Base-by-base conservation (phyloP, 768 basidiomycete species). In the Lactarius sanguifluus region DNA sequence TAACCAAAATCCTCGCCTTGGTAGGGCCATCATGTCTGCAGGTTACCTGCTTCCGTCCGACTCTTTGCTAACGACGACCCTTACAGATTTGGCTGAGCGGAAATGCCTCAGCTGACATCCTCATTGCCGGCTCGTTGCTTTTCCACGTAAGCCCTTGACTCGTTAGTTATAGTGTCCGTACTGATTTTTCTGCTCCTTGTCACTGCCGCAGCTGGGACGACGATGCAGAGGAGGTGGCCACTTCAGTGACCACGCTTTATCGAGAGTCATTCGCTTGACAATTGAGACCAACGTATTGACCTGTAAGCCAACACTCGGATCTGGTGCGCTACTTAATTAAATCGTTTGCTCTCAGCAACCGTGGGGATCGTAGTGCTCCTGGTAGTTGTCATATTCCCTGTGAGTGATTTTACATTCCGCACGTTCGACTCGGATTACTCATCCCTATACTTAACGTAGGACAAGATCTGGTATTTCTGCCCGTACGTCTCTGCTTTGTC, bases 261-360 rank as follows among this genome's bases (percentile, higher is more conserved):
- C 30, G 8, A 62, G 2, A 34, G 25, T 66, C 28, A 16, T 62
- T 16, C n/a, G 61, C 32, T 58, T 66, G 61, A 66, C 56, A 0
- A 13, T 66, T 25, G 65, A 66, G 57, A 62, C 61, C 10, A 66
- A 66, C 25, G 18, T 65, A 1, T 62, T 72, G 67, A 30, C 70
- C 58, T 41, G 70, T 66, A 30, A 41, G 57, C 12, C 9, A 30
- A 30, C 15, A 5, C 28, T 34, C 28, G 13, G n/a, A 32, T 15
- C 55, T 28, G 15, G 32, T 25, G 13, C 23, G 13, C 6, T 25
- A 13, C 32, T 9, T 15, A 18, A 2, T 2, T 36, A 43, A 45
- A 43, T 50, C 9, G 38, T 34, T n/a, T 45, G n/a, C 4, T 10
- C 41, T 15, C 10, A 66, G 65, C 65, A 23, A 25, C 57, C 9